Evolutionary conservation across 1,139 yeast species (phyloP).

Genomic region (Arxiozyma telluris): DNA sequence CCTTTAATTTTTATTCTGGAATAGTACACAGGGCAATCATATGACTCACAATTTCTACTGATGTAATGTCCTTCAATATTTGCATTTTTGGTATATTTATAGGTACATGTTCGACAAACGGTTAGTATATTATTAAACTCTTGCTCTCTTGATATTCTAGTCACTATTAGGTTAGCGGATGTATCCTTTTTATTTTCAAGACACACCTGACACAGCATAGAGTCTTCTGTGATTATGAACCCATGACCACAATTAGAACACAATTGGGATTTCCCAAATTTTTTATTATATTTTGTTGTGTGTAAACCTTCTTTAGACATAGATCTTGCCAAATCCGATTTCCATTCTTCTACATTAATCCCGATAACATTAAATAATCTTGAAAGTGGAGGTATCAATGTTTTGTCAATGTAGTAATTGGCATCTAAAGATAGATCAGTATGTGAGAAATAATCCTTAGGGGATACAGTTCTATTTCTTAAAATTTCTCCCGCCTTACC

Average conservation of each 20-base stretch:
- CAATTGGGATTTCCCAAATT: constrained; percentile 10
- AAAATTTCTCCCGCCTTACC: constrained; percentile 60
- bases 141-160: constrained; percentile 16
- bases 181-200: constrained; percentile 22
- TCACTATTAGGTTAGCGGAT: constrained; percentile 17
- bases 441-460: constrained; percentile 54
- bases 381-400: constrained; percentile 81
- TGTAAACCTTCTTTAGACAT: constrained; percentile 12
- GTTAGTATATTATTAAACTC: constrained; percentile 16
- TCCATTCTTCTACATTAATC: constrained; percentile 72
- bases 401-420: constrained; percentile 76
- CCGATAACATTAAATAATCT: constrained; percentile 78
- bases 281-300: constrained; percentile 7
- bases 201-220: constrained; percentile 34
- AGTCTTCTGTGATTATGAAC: constrained; percentile 11
- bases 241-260: constrained; percentile 19
- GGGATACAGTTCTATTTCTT: constrained; percentile 72
- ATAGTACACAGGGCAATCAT: constrained; percentile 35
- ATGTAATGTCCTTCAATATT: constrained; percentile 15
- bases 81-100: constrained; percentile 19
- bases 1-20: constrained; percentile 22
- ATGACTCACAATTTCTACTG: constrained; percentile 29
- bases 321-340: constrained; percentile 53
- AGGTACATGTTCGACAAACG: constrained; percentile 30
- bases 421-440: constrained; percentile 51